Evolutionary conservation across 2,329 filamentous ascomycete genomes (phyloP), one percentile per base, ranked within the genome.

Genomic region (Bisporella sp.): DNA sequence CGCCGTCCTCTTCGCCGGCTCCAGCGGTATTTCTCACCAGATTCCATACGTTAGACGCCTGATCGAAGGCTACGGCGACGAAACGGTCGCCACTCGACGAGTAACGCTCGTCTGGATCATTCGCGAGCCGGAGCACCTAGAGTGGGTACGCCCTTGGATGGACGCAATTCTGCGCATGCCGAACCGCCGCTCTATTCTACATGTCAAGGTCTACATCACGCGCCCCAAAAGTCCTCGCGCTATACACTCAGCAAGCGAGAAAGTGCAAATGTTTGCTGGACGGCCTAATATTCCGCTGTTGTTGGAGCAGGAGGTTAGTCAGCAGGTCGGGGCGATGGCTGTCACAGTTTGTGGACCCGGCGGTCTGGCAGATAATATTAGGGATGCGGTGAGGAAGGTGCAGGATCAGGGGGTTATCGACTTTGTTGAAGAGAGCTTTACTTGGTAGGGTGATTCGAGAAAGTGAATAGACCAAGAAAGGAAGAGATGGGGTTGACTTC

Each of bases 1-100:
- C 41, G 83, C 85, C 42, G 80, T 99, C 56, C 84, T 99, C 50
- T 90, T 96, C 64, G 91, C 92, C 9, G 91, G 90, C 50, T 89
- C 92, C 51, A 90, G 93, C 5, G 93, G 93, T 55, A 97, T 99
- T 69, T 96, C 92, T 1, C 92, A 97, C 67, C 90, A 95, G 66
- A 81, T 97, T 31, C 88, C 90, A 33, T 95, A 95, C 67, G 78
- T 96, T 6, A 84, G 83, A 49, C 85, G 93, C 47, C 73, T 92
- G 4, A 77, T 92, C 52, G 71, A 82, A 48, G 85, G 85, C 4
- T 85, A 79, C 67, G 80, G 81, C 48, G 73, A 80, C 1, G 80
- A 82, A 52, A 90, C 83, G 1, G 82, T 90, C 37, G 90, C 92
- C 4, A 89, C 89, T 4, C 84, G 90, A 47, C 82, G 85, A 40